Base-by-base conservation (phyloP, 768 basidiomycete species). In the Suillus luteus region DNA sequence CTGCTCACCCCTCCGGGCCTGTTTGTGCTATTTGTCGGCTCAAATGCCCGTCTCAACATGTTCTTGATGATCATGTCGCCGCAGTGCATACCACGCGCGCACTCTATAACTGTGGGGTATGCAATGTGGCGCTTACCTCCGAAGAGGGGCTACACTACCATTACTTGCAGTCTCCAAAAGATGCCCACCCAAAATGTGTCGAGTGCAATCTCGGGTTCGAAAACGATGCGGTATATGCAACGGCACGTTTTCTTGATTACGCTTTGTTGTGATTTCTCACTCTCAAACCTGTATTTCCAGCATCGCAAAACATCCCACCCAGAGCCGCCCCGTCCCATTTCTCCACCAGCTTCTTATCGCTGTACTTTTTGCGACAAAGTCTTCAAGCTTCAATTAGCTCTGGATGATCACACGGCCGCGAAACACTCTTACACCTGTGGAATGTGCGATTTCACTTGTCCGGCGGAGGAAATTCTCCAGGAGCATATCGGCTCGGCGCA, bases 121-220 rank as follows among this genome's bases (percentile, higher is more conserved):
- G 74, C 8, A 65, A 65, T 40, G 52, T 65, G 54, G 68, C 64
- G 1, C 76, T 66, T 55, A n/a, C 57, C 3, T 69, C 73, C 44
- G 74, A 79, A 55, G 79, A 79, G 12, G 73, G 75, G 2, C 73
- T 83, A 3, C 66, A 72, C 22, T 64, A 68, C 3, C 83, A 84
- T 63, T 83, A 81, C 66, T 72, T 67, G 51, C 70, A 76, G 5
- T 78, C 81, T 4, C 52, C 71, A 9, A 69, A 69, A 48, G 68
- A 71, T 19, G 17, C 72, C 12, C 82, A 83, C 40, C 79, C 81
- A 1, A 67, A 68, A 5, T 82, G 81, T 63, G 57, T 63, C 19
- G 60, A 59, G 41, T 82, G 81, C 52, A 41, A 61, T 19, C 37
- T 68, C 3, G 79, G 77, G 41, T 81, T 81, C 48, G 75, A 77